A percentile compares a stretch with the other conserved stretches of the same genome.
phyloP scores from a whole-genome alignment of 495 filamentous ascomycete species.

The Daldinia grandis region DNA sequence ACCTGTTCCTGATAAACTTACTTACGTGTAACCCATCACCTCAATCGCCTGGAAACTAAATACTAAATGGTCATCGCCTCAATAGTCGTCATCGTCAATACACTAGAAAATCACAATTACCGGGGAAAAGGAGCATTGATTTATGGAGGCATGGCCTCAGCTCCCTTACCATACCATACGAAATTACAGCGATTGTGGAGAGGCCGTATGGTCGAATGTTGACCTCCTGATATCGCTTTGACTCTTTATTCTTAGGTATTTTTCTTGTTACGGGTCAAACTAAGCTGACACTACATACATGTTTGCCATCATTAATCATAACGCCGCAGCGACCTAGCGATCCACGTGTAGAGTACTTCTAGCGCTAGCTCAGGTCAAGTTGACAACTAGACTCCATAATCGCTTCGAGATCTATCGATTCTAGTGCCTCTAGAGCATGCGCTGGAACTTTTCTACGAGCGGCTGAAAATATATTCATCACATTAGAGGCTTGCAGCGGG shows the following conservation, averaged over 20 bases:
- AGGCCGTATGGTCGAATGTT: conserved; percentile 10
- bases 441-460: conserved; percentile 13
- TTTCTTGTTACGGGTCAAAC: background rate
- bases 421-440: conserved; percentile 21
- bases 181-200: conserved; percentile 19
- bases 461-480: conserved; percentile 4
- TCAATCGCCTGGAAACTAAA: background rate
- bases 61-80: background rate
- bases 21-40: background rate
- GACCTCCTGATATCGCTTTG: conserved; percentile 21
- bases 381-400: conserved; percentile 18
- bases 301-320: background rate
- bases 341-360: conserved; percentile 30
- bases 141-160: conserved; percentile 9
- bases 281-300: conserved; percentile 8
- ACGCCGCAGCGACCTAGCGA: conserved; percentile 10
- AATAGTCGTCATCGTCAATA: background rate
- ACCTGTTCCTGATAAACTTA: background rate
- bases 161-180: conserved; percentile 9
- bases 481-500: conserved; percentile 6
- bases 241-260: conserved; percentile 8
- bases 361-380: conserved; percentile 25
- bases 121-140: conserved; percentile 1
- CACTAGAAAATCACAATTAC: background rate
- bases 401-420: conserved; percentile 36